Evolutionary conservation across 768 basidiomycete species (phyloP).

Genomic region (Cyclocybe cylindracea): DNA sequence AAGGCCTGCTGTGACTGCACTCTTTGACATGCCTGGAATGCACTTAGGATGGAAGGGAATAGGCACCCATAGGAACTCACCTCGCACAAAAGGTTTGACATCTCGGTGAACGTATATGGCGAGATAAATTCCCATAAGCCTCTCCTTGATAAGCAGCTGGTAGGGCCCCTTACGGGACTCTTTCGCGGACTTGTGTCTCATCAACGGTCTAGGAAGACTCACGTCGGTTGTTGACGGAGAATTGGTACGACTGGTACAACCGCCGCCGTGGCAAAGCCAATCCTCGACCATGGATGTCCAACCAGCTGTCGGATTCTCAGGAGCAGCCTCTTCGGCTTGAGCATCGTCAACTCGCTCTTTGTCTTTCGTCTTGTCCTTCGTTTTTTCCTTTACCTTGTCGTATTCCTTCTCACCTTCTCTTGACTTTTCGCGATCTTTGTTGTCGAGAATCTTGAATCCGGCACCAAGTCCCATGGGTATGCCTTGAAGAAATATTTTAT

Average conservation of each 20-base stretch:
- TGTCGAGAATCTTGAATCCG: constrained; percentile 67
- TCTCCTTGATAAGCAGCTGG: constrained; percentile 81
- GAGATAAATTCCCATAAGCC: constrained; percentile 88
- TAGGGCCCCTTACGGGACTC: constrained; percentile 71
- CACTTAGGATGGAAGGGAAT: constrained; percentile 7
- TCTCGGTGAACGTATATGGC: constrained; percentile 77
- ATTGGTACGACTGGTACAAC: constrained; percentile 25
- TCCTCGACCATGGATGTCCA: constrained; percentile 81
- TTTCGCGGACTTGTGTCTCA: constrained; percentile 41
- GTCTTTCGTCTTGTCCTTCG: constrained; percentile 31
- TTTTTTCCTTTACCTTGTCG: constrained; percentile 28
- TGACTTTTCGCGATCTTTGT: constrained; percentile 45
- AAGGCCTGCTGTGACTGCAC: constrained; percentile 84
- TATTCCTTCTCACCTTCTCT: constrained; percentile 27
- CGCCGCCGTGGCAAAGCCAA: constrained; percentile 58
- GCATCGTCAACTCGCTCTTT: constrained; percentile 31
- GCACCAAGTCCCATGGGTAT: constrained; percentile 80
- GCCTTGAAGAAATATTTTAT: constrained; percentile 37
- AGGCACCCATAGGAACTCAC: constrained; percentile 29
- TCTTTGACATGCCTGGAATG: constrained; percentile 66
- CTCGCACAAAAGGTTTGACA: constrained; percentile 61
- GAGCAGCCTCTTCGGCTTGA: constrained; percentile 26
- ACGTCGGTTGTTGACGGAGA: constrained; percentile 44
- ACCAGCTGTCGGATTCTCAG: constrained; percentile 39
- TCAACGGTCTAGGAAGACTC: constrained; percentile 41